Base-by-base conservation (phyloP, 2,329 filamentous ascomycete species). In the Aspergillus sp. region DNA sequence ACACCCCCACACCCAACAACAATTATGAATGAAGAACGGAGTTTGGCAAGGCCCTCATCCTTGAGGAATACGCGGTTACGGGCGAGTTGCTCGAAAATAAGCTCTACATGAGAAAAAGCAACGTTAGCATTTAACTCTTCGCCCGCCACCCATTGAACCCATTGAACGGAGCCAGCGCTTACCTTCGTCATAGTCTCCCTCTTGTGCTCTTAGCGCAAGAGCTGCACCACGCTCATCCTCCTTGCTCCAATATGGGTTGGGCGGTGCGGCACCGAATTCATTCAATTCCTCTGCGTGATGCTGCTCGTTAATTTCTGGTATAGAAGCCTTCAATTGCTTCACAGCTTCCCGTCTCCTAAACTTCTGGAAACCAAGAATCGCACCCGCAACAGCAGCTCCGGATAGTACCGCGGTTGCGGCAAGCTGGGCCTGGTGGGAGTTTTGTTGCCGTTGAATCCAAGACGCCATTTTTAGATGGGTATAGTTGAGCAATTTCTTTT, bases 1-100 rank as follows among this genome's bases (percentile, higher is more conserved):
- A 99, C 95, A 43, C 95, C 95, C 62, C 95, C 95, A 65, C 92
- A 93, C 4, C 95, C 95, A 11, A 99, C 92, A 1, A 99, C 85
- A 40, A 98, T 83, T 47, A 99, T 85, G 68, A 96, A 96, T 1
- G 93, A 85, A 47, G 84, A 81, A 12, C 93, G 90, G 31, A 99
- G 84, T 70, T 90, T 91, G 15, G 82, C 79, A 11, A 99, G 84
- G 0, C 95, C 95, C 7, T 87, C 87, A 31, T 93, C 87, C 14
- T 85, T 91, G 11, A 99, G 85, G 71, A 99, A 99, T 31, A 95
- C 92, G 54, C 90, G 86, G 73, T 97, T 98, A 50, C 95, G 88
- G 2, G 93, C 93, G 12, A 99, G 84, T 74, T 99, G 95, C 77
- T 99, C 95, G 47, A 96, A 84, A 57, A 98, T 93, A 44, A 99